These are phyloP conservation scores for Larix sibirica DNA, from an alignment of 83 land plant genomes.

Conservation along the genomic window DNA sequence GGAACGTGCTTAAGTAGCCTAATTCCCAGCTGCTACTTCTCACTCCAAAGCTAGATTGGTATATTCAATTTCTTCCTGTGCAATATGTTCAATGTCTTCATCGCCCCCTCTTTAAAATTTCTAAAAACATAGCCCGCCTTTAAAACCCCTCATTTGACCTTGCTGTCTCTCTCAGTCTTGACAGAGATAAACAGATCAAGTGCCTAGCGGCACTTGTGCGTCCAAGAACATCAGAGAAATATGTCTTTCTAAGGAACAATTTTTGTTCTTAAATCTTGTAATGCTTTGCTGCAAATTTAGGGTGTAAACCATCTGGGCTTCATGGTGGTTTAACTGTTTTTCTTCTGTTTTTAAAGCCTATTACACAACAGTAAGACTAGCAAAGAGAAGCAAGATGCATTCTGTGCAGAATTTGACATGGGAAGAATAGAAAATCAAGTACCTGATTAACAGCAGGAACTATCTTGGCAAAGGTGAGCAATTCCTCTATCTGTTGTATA, in stretches of 20 bases:
- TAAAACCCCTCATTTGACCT: neutral
- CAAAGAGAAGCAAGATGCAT: neutral
- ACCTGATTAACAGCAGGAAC: slow-evolving; percentile 89
- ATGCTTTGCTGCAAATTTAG: neutral
- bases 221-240: neutral
- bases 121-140: neutral
- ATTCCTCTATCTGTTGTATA: slow-evolving; percentile 59
- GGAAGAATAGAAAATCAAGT: neutral
- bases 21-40: too few species aligned
- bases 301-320: neutral
- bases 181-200: neutral
- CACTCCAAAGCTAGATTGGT: too few species aligned
- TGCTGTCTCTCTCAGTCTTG: neutral
- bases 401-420: neutral
- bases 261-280: neutral
- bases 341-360: neutral
- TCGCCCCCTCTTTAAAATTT: neutral
- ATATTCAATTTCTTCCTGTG: too few species aligned
- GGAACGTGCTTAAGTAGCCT: too few species aligned
- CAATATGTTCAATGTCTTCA: too few species aligned
- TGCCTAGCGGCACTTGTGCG: neutral
- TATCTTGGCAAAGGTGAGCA: slow-evolving; percentile 80
- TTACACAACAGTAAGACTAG: neutral
- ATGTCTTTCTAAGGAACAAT: neutral
- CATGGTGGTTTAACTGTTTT: neutral